Evolutionary conservation across 148 eudicot genomes (phyloP), one percentile per base, ranked within the genome.

Genomic region (Camellia japonica): DNA sequence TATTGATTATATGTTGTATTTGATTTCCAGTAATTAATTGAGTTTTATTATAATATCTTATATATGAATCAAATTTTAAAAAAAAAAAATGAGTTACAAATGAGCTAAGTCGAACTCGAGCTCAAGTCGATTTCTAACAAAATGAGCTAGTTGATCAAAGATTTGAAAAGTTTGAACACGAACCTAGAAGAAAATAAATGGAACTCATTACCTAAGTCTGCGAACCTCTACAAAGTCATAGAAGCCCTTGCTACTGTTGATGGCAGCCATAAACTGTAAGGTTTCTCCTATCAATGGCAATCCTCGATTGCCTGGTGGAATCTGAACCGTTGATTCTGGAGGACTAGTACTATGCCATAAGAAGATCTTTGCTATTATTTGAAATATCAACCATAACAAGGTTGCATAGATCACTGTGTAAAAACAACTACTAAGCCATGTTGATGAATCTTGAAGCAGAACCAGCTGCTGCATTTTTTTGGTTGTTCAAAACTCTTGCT

Each of bases 271-370:
- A 80, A 88, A 84, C 20, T 88, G 88, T 18, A 88, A 80, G n/a
- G 90, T 86, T 68, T 88, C 90, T 80, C 90, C 90, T 11, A 88
- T 23, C 76, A 80, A 74, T 15, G 90, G 90, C 16, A 84, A 8
- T 4, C 86, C 85, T 80, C 78, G 82, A 42, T 83, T 82, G 74
- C 90, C 89, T 1, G 89, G 89, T 2, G 86, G 86, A 41, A 71
- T 63, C 42, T 61, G 47, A 3, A 61, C 60, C 41, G 66, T 78
- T 60, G 80, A 69, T 78, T 64, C 79, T 7, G 44, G 76, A 70
- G 52, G 23, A 65, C 51, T 44, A 3, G 54, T 30, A 30, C 38
- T 30, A 30, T 30, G 14, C 30, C 73, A 44, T 23, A 18, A 3
- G 6, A 18, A 15, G 20, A 69, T 69, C 54, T 69, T 83, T n/a